These are phyloP conservation scores for Sugiyamaella valdiviana DNA, from an alignment of 805 yeast genomes.

Conservation along the genomic window DNA sequence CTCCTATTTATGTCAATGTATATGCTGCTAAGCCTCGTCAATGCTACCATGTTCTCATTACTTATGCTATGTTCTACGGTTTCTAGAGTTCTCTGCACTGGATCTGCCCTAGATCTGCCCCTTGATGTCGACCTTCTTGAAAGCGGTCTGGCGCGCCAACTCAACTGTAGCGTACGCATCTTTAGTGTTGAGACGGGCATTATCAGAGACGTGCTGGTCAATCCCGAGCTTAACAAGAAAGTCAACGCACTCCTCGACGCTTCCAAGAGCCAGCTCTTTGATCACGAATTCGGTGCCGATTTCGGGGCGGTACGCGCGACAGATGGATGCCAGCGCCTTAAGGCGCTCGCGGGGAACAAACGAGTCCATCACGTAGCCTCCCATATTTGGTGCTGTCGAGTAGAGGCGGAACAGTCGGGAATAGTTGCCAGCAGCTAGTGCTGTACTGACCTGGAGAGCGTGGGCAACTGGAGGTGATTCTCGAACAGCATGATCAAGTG, in stretches of 20 bases:
- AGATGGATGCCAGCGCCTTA: slow-evolving; percentile 48
- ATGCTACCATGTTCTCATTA: background rate
- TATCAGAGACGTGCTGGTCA: slow-evolving; percentile 24
- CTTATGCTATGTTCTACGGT: background rate
- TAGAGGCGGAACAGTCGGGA: slow-evolving; percentile 45
- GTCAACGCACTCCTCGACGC: slow-evolving; percentile 33
- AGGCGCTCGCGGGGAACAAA: slow-evolving; percentile 56
- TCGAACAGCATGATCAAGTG: slow-evolving; percentile 20
- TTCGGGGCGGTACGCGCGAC: slow-evolving; percentile 44
- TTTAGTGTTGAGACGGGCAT: slow-evolving; percentile 21
- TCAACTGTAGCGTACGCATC: slow-evolving; percentile 32
- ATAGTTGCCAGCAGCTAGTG: slow-evolving; percentile 42
- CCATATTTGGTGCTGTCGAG: slow-evolving; percentile 37
- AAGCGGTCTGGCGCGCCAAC: slow-evolving; percentile 34
- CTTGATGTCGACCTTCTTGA: slow-evolving; percentile 73
- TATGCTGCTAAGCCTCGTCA: background rate
- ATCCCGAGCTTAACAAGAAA: slow-evolving; percentile 43
- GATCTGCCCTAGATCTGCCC: slow-evolving; percentile 51
- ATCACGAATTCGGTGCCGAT: slow-evolving; percentile 23
- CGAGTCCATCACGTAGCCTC: slow-evolving; percentile 43
- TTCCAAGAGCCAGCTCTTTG: slow-evolving; percentile 33
- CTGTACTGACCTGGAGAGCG: slow-evolving; percentile 36
- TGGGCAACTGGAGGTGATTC: slow-evolving; percentile 27
- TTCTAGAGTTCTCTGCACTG: background rate
- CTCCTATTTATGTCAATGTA: too few species aligned